Conservation (phyloP, 495 filamentous ascomycete genomes). For the Neurospora cerealis region DNA sequence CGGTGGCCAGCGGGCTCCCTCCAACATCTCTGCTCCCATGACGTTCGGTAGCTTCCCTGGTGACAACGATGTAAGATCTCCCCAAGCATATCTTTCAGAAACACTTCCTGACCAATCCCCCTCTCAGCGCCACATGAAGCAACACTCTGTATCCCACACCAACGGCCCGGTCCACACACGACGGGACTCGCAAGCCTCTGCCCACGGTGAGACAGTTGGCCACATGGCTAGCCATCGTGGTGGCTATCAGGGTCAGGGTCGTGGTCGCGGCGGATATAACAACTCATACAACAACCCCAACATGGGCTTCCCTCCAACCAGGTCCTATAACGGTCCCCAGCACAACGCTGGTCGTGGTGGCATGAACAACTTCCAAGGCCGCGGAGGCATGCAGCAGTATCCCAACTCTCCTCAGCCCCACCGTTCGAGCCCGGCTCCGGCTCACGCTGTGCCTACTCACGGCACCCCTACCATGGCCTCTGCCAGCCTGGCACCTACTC, state of each 20-base stretch:
- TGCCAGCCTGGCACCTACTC: slow-evolving; percentile 45
- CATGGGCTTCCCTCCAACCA: slow-evolving; percentile 56
- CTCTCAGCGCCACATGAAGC: slow-evolving; percentile 46
- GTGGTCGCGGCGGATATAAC: slow-evolving; percentile 51
- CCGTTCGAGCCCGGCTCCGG: slow-evolving; percentile 57
- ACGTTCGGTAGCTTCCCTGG: slow-evolving; percentile 79
- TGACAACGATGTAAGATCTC: slow-evolving; percentile 58
- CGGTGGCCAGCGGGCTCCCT: slow-evolving; percentile 72
- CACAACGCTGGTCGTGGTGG: slow-evolving; percentile 52
- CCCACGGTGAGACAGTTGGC: slow-evolving; percentile 66
- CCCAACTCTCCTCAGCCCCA: slow-evolving; percentile 58
- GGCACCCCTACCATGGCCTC: slow-evolving; percentile 59
- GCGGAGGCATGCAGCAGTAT: slow-evolving; percentile 46
- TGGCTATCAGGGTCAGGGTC: slow-evolving; percentile 37
- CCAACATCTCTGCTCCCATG: slow-evolving; percentile 51
- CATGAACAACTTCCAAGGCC: slow-evolving; percentile 53
- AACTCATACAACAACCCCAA: slow-evolving; percentile 48
- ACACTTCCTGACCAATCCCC: slow-evolving; percentile 19
- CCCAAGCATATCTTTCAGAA: background rate
- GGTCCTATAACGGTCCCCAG: slow-evolving; percentile 42
- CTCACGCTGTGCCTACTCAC: slow-evolving; percentile 49
- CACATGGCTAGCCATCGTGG: slow-evolving; percentile 37
- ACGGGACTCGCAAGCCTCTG: slow-evolving; percentile 71
- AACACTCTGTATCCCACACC: slow-evolving; percentile 40
- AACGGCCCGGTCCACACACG: slow-evolving; percentile 61